Conservation (phyloP, 2,329 filamentous ascomycete genomes). For the Monilinia vaccinii-corymbosi region DNA sequence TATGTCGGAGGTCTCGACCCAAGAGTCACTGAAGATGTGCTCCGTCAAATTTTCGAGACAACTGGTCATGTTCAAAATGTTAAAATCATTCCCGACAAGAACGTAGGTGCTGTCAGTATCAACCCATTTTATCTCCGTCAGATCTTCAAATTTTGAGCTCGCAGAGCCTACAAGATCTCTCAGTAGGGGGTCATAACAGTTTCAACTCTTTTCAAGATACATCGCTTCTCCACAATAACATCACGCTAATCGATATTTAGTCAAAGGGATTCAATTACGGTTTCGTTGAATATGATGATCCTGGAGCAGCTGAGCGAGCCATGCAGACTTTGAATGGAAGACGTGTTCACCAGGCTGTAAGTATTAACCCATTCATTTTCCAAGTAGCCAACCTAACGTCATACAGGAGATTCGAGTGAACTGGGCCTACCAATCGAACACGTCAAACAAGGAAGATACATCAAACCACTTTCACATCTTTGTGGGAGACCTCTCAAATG, state of each 20-base stretch:
- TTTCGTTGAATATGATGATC: constrained; percentile 98
- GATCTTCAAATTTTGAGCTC: constrained; percentile 11
- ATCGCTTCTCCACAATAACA: constrained; percentile 15
- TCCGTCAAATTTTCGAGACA: constrained; percentile 97
- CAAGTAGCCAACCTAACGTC: not conserved
- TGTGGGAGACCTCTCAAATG: constrained; percentile 93
- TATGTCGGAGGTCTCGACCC: constrained; percentile 95
- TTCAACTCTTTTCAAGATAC: constrained; percentile 11
- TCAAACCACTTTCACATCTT: constrained; percentile 99
- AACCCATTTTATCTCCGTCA: constrained; percentile 22
- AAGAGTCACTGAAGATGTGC: constrained; percentile 88
- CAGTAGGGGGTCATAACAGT: constrained; percentile 17
- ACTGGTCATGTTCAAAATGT: constrained; percentile 97
- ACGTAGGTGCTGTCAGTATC: constrained; percentile 57
- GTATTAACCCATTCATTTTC: constrained; percentile 27
- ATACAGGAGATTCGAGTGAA: constrained; percentile 92
- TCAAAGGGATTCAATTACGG: constrained; percentile 98
- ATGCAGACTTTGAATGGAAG: constrained; percentile 96
- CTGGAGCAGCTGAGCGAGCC: constrained; percentile 87
- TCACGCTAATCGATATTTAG: constrained; percentile 41
- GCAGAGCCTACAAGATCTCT: constrained; percentile 18
- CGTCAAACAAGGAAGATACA: constrained; percentile 88
- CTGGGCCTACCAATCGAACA: constrained; percentile 99
- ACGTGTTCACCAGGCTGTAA: constrained; percentile 87
- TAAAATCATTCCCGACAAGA: constrained; percentile 99